phyloP scores from a whole-genome alignment of 495 filamentous ascomycete genomes.

The Aspergillus kassunensis region DNA sequence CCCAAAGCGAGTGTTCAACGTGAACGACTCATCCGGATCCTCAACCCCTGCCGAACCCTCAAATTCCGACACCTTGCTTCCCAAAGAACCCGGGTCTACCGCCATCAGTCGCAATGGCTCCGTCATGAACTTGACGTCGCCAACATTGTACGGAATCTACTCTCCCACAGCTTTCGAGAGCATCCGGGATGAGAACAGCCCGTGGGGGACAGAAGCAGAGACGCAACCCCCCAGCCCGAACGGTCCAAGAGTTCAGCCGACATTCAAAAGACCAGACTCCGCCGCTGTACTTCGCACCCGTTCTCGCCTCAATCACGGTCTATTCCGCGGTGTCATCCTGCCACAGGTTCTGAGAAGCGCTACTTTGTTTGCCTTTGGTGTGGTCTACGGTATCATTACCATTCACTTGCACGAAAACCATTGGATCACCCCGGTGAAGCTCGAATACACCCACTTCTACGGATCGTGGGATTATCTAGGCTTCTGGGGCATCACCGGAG shows the following conservation, averaged over 20 bases:
- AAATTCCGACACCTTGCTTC: constrained; percentile 30
- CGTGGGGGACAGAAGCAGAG: constrained; percentile 73
- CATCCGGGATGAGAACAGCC: constrained; percentile 48
- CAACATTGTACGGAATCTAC: constrained; percentile 90
- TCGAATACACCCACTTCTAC: constrained; percentile 52
- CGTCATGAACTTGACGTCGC: constrained; percentile 80
- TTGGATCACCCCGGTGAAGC: constrained; percentile 59
- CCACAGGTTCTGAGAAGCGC: constrained; percentile 50
- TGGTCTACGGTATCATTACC: constrained; percentile 80
- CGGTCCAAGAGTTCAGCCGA: constrained; percentile 22
- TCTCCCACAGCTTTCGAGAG: constrained; percentile 57
- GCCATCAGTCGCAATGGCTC: constrained; percentile 64
- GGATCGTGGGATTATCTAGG: constrained; percentile 65
- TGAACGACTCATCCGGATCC: constrained; percentile 52
- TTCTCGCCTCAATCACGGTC: constrained; percentile 38
- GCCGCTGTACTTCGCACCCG: constrained; percentile 31
- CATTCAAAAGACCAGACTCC: constrained; percentile 22
- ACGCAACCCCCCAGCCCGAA: constrained; percentile 52
- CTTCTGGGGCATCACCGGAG: constrained; percentile 78
- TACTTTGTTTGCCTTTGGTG: constrained; percentile 75
- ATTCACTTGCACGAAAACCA: constrained; percentile 74
- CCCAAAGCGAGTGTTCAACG: constrained; percentile 71
- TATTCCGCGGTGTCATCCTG: constrained; percentile 43
- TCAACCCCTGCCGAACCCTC: constrained; percentile 42
- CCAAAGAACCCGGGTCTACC: constrained; percentile 28